These are phyloP conservation scores for Saposhnikovia divaricata DNA, from an alignment of 129 eudicot species.

Conservation along the genomic window DNA sequence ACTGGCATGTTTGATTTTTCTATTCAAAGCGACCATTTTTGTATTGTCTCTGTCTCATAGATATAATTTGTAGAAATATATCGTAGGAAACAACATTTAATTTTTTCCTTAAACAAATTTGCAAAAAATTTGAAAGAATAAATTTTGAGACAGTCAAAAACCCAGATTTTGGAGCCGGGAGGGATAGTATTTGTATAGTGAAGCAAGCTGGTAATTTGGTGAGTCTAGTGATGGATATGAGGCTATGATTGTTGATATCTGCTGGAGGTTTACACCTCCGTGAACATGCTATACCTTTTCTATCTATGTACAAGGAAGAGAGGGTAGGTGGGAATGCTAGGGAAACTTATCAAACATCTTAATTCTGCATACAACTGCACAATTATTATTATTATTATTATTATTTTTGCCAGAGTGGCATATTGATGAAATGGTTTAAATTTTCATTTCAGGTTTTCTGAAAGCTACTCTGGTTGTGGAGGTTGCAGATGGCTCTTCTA, in stretches of 20 bases:
- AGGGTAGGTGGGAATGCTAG: background rate
- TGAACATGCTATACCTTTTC: background rate
- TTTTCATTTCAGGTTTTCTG: constrained; percentile 40
- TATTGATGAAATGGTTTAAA: background rate
- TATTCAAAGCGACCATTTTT: background rate
- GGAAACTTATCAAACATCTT: background rate
- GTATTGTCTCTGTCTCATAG: background rate
- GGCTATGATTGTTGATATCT: background rate
- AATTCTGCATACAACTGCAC: background rate
- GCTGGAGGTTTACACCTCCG: background rate
- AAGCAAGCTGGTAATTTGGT: background rate
- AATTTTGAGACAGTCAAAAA: background rate
- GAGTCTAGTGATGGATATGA: background rate
- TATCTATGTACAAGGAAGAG: background rate
- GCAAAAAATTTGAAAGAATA: background rate
- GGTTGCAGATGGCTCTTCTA: constrained; percentile 90
- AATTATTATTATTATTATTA: background rate
- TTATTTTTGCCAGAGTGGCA: background rate
- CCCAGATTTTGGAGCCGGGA: background rate
- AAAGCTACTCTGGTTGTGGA: constrained; percentile 60
- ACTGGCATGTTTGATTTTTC: background rate
- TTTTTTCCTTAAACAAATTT: background rate
- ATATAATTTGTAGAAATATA: too few relatives aligned
- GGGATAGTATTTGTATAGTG: background rate
- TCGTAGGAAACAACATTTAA: background rate